Conservation (phyloP, 2,329 filamentous ascomycete genomes). For the Emmonsiellopsis sp. region DNA sequence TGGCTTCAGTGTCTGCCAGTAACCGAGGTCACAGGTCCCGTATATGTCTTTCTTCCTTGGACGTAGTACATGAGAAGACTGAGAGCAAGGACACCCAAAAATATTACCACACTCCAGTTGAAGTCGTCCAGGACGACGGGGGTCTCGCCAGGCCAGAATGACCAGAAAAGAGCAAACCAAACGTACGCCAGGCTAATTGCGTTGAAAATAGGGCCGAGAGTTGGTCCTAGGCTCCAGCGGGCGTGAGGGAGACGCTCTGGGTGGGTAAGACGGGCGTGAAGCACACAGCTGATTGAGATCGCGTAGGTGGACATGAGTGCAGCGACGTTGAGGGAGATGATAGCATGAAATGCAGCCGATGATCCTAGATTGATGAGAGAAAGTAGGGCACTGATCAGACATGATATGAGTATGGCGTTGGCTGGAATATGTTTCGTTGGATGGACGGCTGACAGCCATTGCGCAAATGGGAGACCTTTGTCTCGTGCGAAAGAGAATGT, state of each 20-base stretch:
- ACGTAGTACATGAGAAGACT: slow-evolving; percentile 30
- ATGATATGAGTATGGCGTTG: slow-evolving; percentile 18
- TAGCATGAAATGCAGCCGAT: slow-evolving; percentile 32
- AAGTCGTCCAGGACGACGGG: slow-evolving; percentile 5
- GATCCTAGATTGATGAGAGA: slow-evolving; percentile 38
- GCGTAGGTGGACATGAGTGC: slow-evolving; percentile 33
- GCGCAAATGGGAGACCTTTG: slow-evolving; percentile 23
- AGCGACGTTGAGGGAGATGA: slow-evolving; percentile 29
- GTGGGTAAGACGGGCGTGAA: slow-evolving; percentile 35
- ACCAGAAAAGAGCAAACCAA: slow-evolving; percentile 8
- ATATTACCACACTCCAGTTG: slow-evolving; percentile 32
- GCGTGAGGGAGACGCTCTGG: slow-evolving; percentile 33
- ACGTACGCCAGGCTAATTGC: slow-evolving; percentile 8
- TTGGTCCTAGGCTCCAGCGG: slow-evolving; percentile 37
- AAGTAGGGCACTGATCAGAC: slow-evolving; percentile 25
- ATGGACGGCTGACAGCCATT: slow-evolving; percentile 21
- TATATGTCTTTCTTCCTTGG: slow-evolving; percentile 21
- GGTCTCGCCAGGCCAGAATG: slow-evolving; percentile 10
- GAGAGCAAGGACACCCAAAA: slow-evolving; percentile 29
- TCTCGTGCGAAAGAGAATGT: slow-evolving; percentile 21
- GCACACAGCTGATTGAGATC: slow-evolving; percentile 37
- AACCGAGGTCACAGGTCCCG: slow-evolving; percentile 15
- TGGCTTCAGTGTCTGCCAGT: background rate
- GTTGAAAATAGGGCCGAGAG: slow-evolving; percentile 15
- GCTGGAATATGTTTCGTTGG: slow-evolving; percentile 16